These are phyloP conservation scores for Pseudozyma thailandica DNA, from an alignment of 1,284 basidiomycete species.

Conservation along the genomic window DNA sequence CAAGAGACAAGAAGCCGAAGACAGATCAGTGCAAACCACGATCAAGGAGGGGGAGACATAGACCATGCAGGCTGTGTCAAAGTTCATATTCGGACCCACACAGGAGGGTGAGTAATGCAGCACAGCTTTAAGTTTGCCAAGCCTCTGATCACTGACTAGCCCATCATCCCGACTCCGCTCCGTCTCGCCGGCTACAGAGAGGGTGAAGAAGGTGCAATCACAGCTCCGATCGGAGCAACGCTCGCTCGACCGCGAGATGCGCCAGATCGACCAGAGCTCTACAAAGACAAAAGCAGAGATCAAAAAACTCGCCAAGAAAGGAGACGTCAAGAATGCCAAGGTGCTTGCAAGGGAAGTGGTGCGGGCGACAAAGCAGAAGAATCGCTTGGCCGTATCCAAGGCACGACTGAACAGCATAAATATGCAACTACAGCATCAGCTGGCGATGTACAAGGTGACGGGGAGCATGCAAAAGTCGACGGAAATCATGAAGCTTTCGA, in stretches of 20 bases:
- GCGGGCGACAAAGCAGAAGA: conserved; percentile 91
- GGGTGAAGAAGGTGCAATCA: conserved; percentile 59
- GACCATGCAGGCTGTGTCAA: conserved; percentile 84
- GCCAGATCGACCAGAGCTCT: conserved; percentile 83
- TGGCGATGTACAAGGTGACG: conserved; percentile 98
- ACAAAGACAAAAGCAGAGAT: conserved; percentile 83
- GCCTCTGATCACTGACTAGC: background rate
- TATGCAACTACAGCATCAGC: conserved; percentile 89
- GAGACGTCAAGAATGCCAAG: conserved; percentile 90
- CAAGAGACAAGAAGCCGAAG: background rate
- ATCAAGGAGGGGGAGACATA: background rate
- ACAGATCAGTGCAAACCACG: background rate
- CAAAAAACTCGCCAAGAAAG: conserved; percentile 89
- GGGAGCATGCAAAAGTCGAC: conserved; percentile 96
- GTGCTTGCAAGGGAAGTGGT: conserved; percentile 95
- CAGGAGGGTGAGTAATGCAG: conserved; percentile 76
- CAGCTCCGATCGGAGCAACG: conserved; percentile 64
- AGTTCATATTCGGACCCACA: conserved; percentile 92
- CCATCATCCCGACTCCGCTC: background rate
- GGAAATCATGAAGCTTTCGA: conserved; percentile 98
- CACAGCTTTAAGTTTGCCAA: background rate
- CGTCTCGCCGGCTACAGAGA: conserved; percentile 17
- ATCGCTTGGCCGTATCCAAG: conserved; percentile 89
- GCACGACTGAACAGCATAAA: conserved; percentile 91
- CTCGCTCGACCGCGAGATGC: conserved; percentile 59